These are phyloP conservation scores for Calonectria naviculata DNA, from an alignment of 2,329 filamentous ascomycete species.

Conservation along the genomic window DNA sequence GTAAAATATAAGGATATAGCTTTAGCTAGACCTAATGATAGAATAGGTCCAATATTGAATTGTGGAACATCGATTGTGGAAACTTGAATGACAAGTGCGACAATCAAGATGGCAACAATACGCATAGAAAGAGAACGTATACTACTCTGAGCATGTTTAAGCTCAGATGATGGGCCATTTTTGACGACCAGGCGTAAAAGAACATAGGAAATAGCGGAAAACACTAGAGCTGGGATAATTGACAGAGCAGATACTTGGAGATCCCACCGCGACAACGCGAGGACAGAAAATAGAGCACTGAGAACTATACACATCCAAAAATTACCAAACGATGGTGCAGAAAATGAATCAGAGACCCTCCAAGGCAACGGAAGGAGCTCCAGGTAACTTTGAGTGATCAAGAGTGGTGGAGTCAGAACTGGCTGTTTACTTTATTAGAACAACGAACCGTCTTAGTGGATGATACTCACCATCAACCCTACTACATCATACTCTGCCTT, in stretches of 20 bases:
- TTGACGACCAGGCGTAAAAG: not conserved
- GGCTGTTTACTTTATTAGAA: not conserved
- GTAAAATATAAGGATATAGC: not conserved
- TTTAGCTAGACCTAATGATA: not conserved
- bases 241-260: not conserved
- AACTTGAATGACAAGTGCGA: not conserved
- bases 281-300: not conserved
- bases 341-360: not conserved
- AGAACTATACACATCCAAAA: not conserved
- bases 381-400: not conserved
- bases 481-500: not conserved
- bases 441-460: not conserved
- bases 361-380: not conserved
- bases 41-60: not conserved
- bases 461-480: not conserved
- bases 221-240: not conserved
- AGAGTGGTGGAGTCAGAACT: not conserved
- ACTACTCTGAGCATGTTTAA: not conserved
- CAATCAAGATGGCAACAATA: not conserved
- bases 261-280: not conserved
- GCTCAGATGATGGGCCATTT: not conserved
- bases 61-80: not conserved
- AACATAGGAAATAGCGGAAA: not conserved
- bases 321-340: not conserved
- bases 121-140: not conserved